These are phyloP conservation scores for Eucalyptus lansdowneana DNA, from an alignment of 345 rosid species.

Conservation along the genomic window DNA sequence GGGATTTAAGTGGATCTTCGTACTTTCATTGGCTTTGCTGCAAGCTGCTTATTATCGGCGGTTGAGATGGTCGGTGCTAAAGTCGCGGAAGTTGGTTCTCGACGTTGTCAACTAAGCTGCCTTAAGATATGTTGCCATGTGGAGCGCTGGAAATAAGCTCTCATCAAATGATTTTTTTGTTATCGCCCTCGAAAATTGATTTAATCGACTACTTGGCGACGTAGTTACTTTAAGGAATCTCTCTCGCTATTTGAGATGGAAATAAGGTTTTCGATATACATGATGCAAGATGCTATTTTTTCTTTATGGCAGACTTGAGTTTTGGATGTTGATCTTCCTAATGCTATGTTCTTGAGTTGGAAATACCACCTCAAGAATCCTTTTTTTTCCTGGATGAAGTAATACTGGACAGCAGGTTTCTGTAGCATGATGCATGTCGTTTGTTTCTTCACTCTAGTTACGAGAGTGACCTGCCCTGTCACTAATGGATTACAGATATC, in stretches of 20 bases:
- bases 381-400: not conserved
- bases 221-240: not conserved
- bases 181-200: not conserved
- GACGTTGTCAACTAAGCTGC: conserved; percentile 75
- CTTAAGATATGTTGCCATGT: not conserved
- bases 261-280: not conserved
- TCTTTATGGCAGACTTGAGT: not conserved
- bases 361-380: not conserved
- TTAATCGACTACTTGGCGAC: not conserved
- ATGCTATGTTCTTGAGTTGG: not conserved
- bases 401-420: not conserved
- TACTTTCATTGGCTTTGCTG: conserved; percentile 83
- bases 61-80: conserved; percentile 81
- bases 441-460: not conserved
- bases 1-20: conserved; percentile 99
- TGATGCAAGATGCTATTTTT: not conserved
- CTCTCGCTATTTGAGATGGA: not conserved
- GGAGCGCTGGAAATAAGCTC: not conserved
- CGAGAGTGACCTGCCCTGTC: not conserved
- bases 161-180: not conserved
- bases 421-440: not conserved
- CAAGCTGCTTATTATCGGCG: conserved; percentile 93
- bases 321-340: not conserved
- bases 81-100: conserved; percentile 80
- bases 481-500: not conserved